Evolutionary conservation across 306 rosid species (phyloP).

Genomic region (Citrullus amarus): DNA sequence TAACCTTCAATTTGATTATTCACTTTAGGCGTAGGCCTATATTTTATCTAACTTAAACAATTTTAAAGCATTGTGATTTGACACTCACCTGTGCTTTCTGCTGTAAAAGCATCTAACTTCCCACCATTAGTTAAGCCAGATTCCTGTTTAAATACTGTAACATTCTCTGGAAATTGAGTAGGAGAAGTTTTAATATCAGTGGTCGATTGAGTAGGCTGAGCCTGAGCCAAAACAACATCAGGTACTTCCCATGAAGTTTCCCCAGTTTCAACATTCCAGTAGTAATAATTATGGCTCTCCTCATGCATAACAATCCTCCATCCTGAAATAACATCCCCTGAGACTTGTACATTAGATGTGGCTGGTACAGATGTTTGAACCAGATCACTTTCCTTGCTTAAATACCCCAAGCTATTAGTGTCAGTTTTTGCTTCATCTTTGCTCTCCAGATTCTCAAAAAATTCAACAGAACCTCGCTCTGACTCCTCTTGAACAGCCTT

Average conservation of each 20-base stretch:
- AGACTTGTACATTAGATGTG: slow-evolving; percentile 24
- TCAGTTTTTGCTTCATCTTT: slow-evolving; percentile 29
- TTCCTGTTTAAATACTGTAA: slow-evolving; percentile 20
- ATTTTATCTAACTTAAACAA: slow-evolving; percentile 18
- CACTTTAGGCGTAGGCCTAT: slow-evolving; percentile 32
- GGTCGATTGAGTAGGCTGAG: slow-evolving; percentile 33
- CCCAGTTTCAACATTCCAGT: slow-evolving; percentile 90
- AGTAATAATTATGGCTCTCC: slow-evolving; percentile 70
- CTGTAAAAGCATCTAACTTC: slow-evolving; percentile 17
- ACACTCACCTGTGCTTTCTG: slow-evolving; percentile 22
- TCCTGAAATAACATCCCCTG: slow-evolving; percentile 47
- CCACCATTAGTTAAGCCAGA: slow-evolving; percentile 22
- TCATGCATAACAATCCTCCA: slow-evolving; percentile 97
- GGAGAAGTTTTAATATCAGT: slow-evolving; percentile 20
- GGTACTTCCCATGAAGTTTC: slow-evolving; percentile 98
- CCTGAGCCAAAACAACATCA: slow-evolving; percentile 40
- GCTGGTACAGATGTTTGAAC: slow-evolving; percentile 25
- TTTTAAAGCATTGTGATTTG: slow-evolving; percentile 14
- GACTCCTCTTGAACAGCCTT: slow-evolving; percentile 30
- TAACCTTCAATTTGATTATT: slow-evolving; percentile 26
- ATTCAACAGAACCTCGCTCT: slow-evolving; percentile 20
- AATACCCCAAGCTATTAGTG: slow-evolving; percentile 15
- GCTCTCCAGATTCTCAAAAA: slow-evolving; percentile 17
- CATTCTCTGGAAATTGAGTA: slow-evolving; percentile 18
- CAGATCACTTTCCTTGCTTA: slow-evolving; percentile 28